Percentiles rank a stretch among this genome's conserved stretches.
These are phyloP conservation scores for Pulveroboletus sp. DNA, from an alignment of 768 basidiomycete genomes.

Conservation along the genomic window DNA sequence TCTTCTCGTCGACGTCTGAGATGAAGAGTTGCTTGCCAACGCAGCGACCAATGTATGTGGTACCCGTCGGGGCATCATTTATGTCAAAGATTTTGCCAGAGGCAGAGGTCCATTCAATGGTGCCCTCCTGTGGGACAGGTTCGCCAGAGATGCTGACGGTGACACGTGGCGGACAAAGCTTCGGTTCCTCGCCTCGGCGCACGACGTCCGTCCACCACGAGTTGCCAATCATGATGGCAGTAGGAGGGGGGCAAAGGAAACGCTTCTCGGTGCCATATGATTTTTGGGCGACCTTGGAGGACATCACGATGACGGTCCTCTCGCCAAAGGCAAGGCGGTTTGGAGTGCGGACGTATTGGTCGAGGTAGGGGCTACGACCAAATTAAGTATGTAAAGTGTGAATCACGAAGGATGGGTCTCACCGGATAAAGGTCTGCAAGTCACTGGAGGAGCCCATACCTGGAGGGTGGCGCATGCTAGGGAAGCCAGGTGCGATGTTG, in stretches of 20 bases:
- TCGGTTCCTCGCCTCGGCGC: constrained; percentile 69
- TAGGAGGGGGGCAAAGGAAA: constrained; percentile 91
- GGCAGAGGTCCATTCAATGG: constrained; percentile 83
- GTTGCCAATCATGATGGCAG: constrained; percentile 90
- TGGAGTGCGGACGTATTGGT: constrained; percentile 78
- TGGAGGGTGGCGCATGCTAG: constrained; percentile 59
- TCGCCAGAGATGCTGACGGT: constrained; percentile 92
- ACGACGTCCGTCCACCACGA: constrained; percentile 89
- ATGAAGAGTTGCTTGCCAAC: constrained; percentile 95
- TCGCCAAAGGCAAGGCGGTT: constrained; percentile 91
- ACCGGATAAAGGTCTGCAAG: constrained; percentile 80
- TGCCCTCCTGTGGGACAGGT: constrained; percentile 77
- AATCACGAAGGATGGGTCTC: constrained; percentile 22
- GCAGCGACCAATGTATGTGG: constrained; percentile 88
- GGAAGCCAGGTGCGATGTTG: constrained; percentile 56
- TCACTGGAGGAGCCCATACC: constrained; percentile 64
- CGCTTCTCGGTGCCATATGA: constrained; percentile 96
- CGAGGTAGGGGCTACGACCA: constrained; percentile 63
- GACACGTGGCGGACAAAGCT: constrained; percentile 74
- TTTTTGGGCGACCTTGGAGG: constrained; percentile 96
- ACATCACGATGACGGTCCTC: constrained; percentile 93
- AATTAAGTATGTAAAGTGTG: constrained; percentile 15
- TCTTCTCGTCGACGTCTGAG: constrained; percentile 91
- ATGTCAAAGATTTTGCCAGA: constrained; percentile 83
- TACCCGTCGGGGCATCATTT: constrained; percentile 70